Evolutionary conservation across 108 stramenopile genomes (phyloP).

Genomic region (Pelagomonas calceolata): DNA sequence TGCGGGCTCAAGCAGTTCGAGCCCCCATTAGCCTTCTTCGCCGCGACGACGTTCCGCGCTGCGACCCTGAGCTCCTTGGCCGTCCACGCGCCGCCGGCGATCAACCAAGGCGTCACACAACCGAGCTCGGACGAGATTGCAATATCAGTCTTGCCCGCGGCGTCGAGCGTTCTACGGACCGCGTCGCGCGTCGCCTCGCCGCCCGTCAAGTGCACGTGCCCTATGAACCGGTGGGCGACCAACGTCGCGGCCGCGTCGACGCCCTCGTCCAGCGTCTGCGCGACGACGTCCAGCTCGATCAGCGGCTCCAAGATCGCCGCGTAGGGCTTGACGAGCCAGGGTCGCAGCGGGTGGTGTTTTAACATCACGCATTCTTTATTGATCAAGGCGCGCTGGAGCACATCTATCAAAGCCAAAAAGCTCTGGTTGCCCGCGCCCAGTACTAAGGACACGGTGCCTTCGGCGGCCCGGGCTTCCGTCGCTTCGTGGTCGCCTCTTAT

Average conservation of each 20-base stretch:
- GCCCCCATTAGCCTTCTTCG: conserved; percentile 17
- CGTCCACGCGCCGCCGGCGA: conserved; percentile 24
- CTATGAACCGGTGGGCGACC: conserved; percentile 8
- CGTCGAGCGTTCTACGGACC: conserved; percentile 19
- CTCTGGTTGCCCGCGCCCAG: conserved; percentile 33
- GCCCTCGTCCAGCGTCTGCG: conserved; percentile 8
- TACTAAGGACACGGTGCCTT: conserved; percentile 3
- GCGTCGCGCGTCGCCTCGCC: conserved; percentile 24
- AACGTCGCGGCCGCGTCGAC: conserved; percentile 4
- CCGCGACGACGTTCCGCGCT: conserved; percentile 2
- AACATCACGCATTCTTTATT: conserved; percentile 12
- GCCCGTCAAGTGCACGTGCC: conserved; percentile 30
- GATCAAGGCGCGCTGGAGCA: conserved; percentile 19
- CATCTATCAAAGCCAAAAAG: conserved; percentile 18
- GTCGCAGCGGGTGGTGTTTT: conserved; percentile 33
- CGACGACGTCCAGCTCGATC: conserved; percentile 18
- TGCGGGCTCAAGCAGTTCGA: conserved; percentile 30
- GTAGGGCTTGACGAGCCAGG: conserved; percentile 1
- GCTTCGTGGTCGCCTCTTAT: background rate
- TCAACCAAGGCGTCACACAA: conserved; percentile 30
- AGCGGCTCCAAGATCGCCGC: conserved; percentile 19
- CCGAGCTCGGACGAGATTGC: conserved; percentile 33
- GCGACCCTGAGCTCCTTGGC: conserved; percentile 13
- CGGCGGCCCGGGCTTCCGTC: background rate
- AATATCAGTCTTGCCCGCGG: conserved; percentile 13